Base-by-base conservation (phyloP, 2,329 filamentous ascomycete genomes). In the Penicillium sp. region DNA sequence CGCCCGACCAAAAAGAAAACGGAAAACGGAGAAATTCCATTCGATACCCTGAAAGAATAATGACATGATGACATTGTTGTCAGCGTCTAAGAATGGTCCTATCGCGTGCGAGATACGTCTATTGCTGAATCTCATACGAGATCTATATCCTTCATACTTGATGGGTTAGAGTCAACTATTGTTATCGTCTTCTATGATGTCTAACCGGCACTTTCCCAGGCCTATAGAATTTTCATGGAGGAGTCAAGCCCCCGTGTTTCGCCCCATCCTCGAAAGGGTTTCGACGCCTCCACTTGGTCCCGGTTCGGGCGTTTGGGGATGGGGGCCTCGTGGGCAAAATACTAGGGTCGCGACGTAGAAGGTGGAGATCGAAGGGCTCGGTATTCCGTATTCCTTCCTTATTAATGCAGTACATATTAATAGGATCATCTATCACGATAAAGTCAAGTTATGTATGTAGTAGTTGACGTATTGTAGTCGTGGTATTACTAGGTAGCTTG, bases 181-280 rank as follows among this genome's bases (percentile, higher is more conserved):
- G 6, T 13, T 37, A 13, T 13, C 35, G 17, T 37, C 35, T 37
- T 13, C 35, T 13, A 37, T 37, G 30, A 15, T 13, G 13, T 15
- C 35, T n/a, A n/a, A n/a, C 30, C 28, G 49, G 49, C 49, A 53
- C 30, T 35, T 37, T 2, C 30, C 17, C 6, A 35, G 35, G 12
- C 51, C 37, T 22, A 24, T 44, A 19, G 56, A 53, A 53, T 42
- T 44, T 58, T 53, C 56, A 53, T 58, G 44, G 47, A 58, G 53
- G 37, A 33, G 30, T 33, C 55, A 33, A 24, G 15, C 44, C 33
- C 55, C 56, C 56, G 24, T 50, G 56, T 58, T 58, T 42, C 45
- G 45, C 47, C 45, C 55, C 44, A 45, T 33, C 5, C 37, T 17
- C 19, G 22, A 51, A 37, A 33, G 19, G 44, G 37, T 10, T 58